Percentiles rank a stretch among this genome's conserved stretches.
Evolutionary conservation across 306 rosid genomes (phyloP).

Genomic region (Erythrophleum fordii): DNA sequence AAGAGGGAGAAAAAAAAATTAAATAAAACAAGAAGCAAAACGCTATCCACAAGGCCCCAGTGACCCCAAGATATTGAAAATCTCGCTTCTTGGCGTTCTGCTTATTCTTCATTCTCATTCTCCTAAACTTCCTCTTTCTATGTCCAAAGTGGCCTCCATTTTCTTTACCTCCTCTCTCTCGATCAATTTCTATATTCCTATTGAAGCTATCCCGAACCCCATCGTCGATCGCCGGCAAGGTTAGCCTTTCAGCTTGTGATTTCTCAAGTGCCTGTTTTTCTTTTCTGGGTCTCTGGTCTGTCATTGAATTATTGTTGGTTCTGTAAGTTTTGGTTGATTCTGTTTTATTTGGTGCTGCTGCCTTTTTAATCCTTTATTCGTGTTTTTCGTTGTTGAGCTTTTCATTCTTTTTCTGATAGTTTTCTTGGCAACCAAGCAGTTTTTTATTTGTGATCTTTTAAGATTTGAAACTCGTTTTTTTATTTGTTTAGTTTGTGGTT

Average conservation of each 20-base stretch:
- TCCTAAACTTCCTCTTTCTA: conserved; percentile 22
- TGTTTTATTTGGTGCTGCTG: conserved; percentile 1
- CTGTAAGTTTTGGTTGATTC: not conserved
- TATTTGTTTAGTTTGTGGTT: not conserved
- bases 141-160: conserved; percentile 24
- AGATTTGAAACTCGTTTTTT: not conserved
- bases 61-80: conserved; percentile 31
- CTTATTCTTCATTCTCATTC: conserved; percentile 40
- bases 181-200: not conserved
- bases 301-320: conserved; percentile 34
- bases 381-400: not conserved
- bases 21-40: not conserved
- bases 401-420: not conserved
- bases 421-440: conserved; percentile 17
- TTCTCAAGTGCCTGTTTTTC: not conserved
- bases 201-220: conserved; percentile 36
- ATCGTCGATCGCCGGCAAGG: conserved; percentile 41
- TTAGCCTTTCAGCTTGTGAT: conserved; percentile 14
- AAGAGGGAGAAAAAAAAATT: not conserved
- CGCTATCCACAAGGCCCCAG: conserved; percentile 38
- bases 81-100: conserved; percentile 35
- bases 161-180: conserved; percentile 11
- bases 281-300: conserved; percentile 40
- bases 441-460: not conserved
- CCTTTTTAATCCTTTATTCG: not conserved